phyloP scores from a whole-genome alignment of 2,329 filamentous ascomycete species.

The Aspergillus flavus region DNA sequence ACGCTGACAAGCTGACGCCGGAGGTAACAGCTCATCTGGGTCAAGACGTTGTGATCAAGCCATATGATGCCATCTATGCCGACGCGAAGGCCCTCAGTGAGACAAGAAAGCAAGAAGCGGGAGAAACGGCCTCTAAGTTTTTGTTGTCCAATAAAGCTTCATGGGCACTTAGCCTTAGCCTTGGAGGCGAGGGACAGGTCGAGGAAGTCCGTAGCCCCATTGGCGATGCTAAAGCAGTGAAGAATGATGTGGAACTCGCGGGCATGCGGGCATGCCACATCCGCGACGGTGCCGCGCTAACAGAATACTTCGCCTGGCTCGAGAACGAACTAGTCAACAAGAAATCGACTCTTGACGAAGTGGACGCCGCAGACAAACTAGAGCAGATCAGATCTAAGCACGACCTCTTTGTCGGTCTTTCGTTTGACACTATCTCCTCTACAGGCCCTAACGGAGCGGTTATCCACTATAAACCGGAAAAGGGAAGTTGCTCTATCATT shows the following conservation, averaged over 20 bases:
- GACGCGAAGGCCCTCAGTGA: conserved; percentile 70
- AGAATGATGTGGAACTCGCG: conserved; percentile 84
- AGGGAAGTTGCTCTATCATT: conserved; percentile 76
- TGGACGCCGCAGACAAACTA: conserved; percentile 87
- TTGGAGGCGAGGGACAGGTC: conserved; percentile 82
- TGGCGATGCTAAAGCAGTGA: conserved; percentile 88
- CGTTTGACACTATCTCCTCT: conserved; percentile 94
- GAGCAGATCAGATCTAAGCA: conserved; percentile 64
- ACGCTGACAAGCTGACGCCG: conserved; percentile 73
- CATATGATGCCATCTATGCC: conserved; percentile 79
- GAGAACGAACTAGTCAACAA: conserved; percentile 82
- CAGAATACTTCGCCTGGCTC: conserved; percentile 94
- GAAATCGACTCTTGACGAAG: conserved; percentile 77
- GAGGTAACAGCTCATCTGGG: conserved; percentile 71
- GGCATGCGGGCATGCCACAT: conserved; percentile 95
- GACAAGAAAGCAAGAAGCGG: conserved; percentile 40
- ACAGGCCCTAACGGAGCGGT: conserved; percentile 90
- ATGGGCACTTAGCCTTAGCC: conserved; percentile 84
- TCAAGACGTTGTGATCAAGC: conserved; percentile 71
- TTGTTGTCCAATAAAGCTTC: conserved; percentile 86
- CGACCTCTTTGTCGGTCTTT: conserved; percentile 81
- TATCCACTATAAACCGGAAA: conserved; percentile 93
- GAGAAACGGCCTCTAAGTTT: conserved; percentile 63
- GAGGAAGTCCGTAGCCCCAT: conserved; percentile 87
- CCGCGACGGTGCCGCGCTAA: conserved; percentile 86